Base-by-base conservation (phyloP, 23 red algal genomes). In the Gracilaria vermiculophylla region DNA sequence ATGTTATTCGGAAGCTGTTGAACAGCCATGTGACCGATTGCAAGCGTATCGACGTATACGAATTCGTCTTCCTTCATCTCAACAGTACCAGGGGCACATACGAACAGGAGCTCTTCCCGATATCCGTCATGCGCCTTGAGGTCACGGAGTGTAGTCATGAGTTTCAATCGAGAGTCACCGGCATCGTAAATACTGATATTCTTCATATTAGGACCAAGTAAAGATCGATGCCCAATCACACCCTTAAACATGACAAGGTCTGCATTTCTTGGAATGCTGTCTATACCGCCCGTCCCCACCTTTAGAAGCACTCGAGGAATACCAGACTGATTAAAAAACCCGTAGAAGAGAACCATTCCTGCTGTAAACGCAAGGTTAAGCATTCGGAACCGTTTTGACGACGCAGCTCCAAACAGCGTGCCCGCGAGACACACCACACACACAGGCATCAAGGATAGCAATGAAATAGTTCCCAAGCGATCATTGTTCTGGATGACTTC, bases 401-500 rank as follows among this genome's bases (percentile, higher is more conserved):
- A 93, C 64, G 70, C 65, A 8, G 89, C 39, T 11, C 78, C 89
- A 41, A 83, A 93, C 32, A 93, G 13, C 7, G 67, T 75, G 35
- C 80, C 45, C 49, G 78, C 78, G 17, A 85, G 64, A 42, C 89
- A 93, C 27, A 93, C 66, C 2, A 93, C 52, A 37, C 78, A 82
- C 17, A 78, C 60, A 24, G 80, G 41, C 20, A 83, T 85, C 20
- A 93, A 67, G 19, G 89, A 77, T 14, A 93, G 32, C 21, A 93
- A 50, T 19, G 89, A 93, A 32, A 93, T 62, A 6, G 78, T 52
- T 4, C 89, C 89, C 17, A 93, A 39, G 28, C 89, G 61, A 37
- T 84, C 79, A 24, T 93, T 73, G 56, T 83, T 83, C 80, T 93
- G 89, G 24, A 85, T 67, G 1, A 93, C 89, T 53, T 93, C 89